Conservation (phyloP, 305 asterid species). For the Nicotiana rustica region DNA sequence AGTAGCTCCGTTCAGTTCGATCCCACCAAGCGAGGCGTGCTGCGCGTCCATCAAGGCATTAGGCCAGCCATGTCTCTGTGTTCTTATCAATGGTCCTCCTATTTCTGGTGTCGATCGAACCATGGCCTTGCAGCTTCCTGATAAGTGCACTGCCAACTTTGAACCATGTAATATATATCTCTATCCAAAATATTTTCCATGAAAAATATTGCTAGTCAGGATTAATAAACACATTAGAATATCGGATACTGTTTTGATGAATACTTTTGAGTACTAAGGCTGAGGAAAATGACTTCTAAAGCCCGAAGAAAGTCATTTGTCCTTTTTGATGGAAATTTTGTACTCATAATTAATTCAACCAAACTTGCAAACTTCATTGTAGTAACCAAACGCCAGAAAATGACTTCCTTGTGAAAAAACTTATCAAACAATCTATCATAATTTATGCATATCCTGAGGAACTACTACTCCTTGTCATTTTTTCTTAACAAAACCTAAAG, state of each 20-base stretch:
- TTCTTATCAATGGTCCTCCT: conserved; percentile 90
- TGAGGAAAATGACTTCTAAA: neutral
- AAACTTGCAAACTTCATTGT: no score
- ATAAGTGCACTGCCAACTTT: conserved; percentile 83
- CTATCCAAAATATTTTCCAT: neutral
- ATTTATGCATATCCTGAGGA: neutral
- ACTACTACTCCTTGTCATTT: no score
- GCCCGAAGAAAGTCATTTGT: neutral
- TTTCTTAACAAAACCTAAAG: no score
- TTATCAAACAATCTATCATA: no score
- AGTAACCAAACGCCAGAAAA: neutral
- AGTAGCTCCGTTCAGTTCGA: conserved; percentile 73
- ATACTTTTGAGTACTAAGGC: neutral
- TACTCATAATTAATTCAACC: no score
- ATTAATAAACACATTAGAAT: no score
- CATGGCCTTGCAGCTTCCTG: conserved; percentile 89
- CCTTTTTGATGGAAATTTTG: neutral
- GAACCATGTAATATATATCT: conserved; percentile 65
- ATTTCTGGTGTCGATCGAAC: conserved; percentile 85
- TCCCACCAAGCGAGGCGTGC: conserved; percentile 81
- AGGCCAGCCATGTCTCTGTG: conserved; percentile 93
- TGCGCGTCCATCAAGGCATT: conserved; percentile 80
- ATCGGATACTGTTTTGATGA: neutral
- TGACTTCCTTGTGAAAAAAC: no score
- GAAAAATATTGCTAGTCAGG: no score